phyloP scores from a whole-genome alignment of 768 basidiomycete genomes.

The Boletus rubroflammeus region DNA sequence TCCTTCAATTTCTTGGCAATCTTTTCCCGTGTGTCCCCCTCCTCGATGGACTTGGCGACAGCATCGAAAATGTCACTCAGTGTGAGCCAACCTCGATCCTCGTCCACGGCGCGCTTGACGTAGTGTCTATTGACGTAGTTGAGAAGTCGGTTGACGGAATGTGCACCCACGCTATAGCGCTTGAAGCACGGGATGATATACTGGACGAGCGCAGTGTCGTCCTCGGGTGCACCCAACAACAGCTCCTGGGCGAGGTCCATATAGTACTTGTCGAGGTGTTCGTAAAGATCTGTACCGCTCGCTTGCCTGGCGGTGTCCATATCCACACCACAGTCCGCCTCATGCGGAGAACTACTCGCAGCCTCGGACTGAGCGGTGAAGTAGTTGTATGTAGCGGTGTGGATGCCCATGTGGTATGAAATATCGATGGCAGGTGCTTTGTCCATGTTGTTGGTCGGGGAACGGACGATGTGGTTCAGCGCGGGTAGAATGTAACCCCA shows the following conservation, averaged over 20 bases:
- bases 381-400: conserved; percentile 83
- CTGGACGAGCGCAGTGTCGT: conserved; percentile 62
- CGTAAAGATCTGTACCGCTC: conserved; percentile 69
- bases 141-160: conserved; percentile 66
- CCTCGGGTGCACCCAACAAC: conserved; percentile 58
- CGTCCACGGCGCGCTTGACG: conserved; percentile 73
- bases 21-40: conserved; percentile 56
- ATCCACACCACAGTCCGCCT: conserved; percentile 19
- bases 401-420: conserved; percentile 70
- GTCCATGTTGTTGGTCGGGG: conserved; percentile 53
- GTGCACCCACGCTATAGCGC: conserved; percentile 64
- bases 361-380: conserved; percentile 58
- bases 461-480: conserved; percentile 71
- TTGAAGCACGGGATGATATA: conserved; percentile 71
- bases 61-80: conserved; percentile 62
- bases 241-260: conserved; percentile 58
- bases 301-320: conserved; percentile 28
- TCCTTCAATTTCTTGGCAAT: conserved; percentile 57
- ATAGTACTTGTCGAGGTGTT: conserved; percentile 70
- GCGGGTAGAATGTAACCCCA: conserved; percentile 77
- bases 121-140: conserved; percentile 72
- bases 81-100: conserved; percentile 75
- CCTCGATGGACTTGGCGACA: conserved; percentile 49
- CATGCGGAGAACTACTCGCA: conserved; percentile 22
- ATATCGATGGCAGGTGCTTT: conserved; percentile 73